Conservation (phyloP, 345 rosid species). For the Brassica incana region DNA sequence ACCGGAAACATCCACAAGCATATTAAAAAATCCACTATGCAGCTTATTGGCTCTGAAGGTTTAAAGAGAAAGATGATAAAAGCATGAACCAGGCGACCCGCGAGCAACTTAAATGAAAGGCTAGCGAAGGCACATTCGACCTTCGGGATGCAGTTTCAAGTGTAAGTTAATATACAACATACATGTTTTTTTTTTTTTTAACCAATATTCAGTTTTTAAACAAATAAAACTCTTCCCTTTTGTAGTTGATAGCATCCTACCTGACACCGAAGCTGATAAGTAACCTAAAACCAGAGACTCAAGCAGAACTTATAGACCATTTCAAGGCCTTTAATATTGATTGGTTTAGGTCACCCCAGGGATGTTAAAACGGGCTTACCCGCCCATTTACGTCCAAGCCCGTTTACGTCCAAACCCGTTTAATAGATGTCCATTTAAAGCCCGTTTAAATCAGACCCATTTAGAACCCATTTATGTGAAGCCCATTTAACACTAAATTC, state of each 20-base stretch:
- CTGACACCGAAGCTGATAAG: conserved; percentile 23
- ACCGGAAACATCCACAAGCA: conserved; percentile 41
- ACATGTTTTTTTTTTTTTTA: background rate
- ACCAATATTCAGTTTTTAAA: background rate
- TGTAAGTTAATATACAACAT: background rate
- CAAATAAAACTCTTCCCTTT: background rate
- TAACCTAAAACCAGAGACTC: background rate
- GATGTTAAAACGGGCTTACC: too few species aligned
- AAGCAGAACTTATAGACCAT: background rate
- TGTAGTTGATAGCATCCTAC: background rate
- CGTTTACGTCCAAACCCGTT: too few species aligned
- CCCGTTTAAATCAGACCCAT: too few species aligned
- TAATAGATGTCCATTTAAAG: too few species aligned
- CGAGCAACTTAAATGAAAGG: conserved; percentile 29
- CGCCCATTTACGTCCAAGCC: too few species aligned
- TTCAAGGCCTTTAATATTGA: conserved; percentile 2
- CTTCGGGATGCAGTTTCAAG: conserved; percentile 1
- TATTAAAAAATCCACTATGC: conserved; percentile 28
- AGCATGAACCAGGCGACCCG: conserved; percentile 27
- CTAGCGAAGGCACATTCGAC: conserved; percentile 6
- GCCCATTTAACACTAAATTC: too few species aligned
- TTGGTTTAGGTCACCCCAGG: conserved; percentile 23
- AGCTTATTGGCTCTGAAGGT: conserved; percentile 38
- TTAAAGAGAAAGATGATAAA: conserved; percentile 29
- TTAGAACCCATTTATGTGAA: too few species aligned